phyloP scores from a whole-genome alignment of 2,329 filamentous ascomycete genomes.

The Aspergillus pseudotamarii region DNA sequence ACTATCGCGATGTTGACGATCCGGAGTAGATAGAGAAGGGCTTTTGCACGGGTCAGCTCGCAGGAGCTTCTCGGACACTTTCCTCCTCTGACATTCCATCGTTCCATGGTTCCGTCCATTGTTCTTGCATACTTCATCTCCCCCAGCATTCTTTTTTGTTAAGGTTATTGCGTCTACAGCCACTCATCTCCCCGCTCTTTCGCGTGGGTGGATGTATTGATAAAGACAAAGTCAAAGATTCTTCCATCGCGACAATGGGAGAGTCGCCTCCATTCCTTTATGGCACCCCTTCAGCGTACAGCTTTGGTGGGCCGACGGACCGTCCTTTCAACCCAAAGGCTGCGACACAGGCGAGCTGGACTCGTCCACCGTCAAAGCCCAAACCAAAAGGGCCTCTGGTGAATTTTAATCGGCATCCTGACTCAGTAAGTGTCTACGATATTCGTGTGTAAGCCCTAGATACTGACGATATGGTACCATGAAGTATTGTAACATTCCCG shows the following conservation, averaged over 20 bases:
- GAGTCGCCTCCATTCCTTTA: constrained; percentile 74
- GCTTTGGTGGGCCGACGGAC: constrained; percentile 55
- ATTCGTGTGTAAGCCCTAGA: not conserved
- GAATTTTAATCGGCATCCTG: constrained; percentile 82
- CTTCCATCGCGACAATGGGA: constrained; percentile 46
- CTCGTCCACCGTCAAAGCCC: constrained; percentile 60
- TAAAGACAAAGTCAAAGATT: constrained; percentile 18
- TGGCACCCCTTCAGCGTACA: constrained; percentile 57
- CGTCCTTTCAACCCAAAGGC: constrained; percentile 82
- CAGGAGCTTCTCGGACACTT: constrained; percentile 3
- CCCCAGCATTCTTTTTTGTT: constrained; percentile 21
- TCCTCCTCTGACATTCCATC: constrained; percentile 11
- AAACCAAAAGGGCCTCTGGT: constrained; percentile 76
- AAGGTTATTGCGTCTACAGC: constrained; percentile 25
- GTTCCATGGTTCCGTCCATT: constrained; percentile 11
- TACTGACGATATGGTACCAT: constrained; percentile 11
- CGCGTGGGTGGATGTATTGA: constrained; percentile 43
- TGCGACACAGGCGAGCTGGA: constrained; percentile 76
- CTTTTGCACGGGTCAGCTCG: not conserved
- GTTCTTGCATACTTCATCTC: constrained; percentile 3
- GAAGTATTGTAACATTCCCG: constrained; percentile 58
- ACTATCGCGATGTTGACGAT: constrained; percentile 9
- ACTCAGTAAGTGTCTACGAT: constrained; percentile 58
- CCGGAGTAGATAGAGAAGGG: not conserved
- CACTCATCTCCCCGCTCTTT: constrained; percentile 23